These are phyloP conservation scores for Xanthoconium purpureum DNA, from an alignment of 768 basidiomycete species.

Conservation along the genomic window DNA sequence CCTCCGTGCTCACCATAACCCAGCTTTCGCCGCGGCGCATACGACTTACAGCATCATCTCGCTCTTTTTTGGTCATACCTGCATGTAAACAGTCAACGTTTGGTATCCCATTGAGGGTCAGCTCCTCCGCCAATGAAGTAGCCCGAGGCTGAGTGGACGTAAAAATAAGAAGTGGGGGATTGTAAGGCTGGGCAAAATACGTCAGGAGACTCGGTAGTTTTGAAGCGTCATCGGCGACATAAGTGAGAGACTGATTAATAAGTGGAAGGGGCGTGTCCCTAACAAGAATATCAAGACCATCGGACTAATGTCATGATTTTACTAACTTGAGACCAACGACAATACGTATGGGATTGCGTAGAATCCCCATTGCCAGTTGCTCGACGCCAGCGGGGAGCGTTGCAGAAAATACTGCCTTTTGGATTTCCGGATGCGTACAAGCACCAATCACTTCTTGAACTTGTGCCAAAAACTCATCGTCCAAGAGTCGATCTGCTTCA, in stretches of 20 bases:
- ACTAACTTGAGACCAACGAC: constrained; percentile 95
- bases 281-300: constrained; percentile 12
- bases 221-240: constrained; percentile 91
- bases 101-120: constrained; percentile 70
- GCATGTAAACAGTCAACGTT: constrained; percentile 92
- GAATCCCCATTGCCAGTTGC: constrained; percentile 80
- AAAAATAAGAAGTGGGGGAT: constrained; percentile 90
- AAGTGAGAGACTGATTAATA: constrained; percentile 85
- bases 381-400: constrained; percentile 89
- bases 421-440: constrained; percentile 64
- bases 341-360: constrained; percentile 82
- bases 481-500: constrained; percentile 89
- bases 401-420: constrained; percentile 92
- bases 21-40: constrained; percentile 91
- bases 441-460: constrained; percentile 82
- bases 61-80: constrained; percentile 80
- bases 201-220: constrained; percentile 87
- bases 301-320: not conserved
- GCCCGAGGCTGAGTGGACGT: constrained; percentile 87
- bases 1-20: constrained; percentile 95
- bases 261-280: constrained; percentile 93
- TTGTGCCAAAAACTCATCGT: constrained; percentile 84
- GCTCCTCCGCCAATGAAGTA: constrained; percentile 74
- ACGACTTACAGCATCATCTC: constrained; percentile 77
- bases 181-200: constrained; percentile 77